phyloP scores from a whole-genome alignment of 176 grass and related monocot genomes.

The Areca catechu region DNA sequence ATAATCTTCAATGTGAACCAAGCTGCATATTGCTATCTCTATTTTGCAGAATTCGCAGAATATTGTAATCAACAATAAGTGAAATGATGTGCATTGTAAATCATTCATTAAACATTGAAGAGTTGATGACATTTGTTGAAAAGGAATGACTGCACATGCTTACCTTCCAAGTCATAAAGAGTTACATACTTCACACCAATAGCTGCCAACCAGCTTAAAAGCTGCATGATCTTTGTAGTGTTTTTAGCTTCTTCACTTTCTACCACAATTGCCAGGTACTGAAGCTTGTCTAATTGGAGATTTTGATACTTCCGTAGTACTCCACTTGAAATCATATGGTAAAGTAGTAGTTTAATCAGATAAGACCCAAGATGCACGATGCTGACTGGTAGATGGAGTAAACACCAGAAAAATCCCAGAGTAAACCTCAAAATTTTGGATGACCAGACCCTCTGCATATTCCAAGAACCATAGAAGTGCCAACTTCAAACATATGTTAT shows the following conservation, averaged over 20 bases:
- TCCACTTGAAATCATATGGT: slow-evolving; percentile 55
- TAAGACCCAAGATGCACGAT: slow-evolving; percentile 37
- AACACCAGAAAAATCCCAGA: slow-evolving; percentile 55
- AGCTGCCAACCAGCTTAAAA: slow-evolving; percentile 56
- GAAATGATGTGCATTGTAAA: no score
- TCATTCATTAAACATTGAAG: no score
- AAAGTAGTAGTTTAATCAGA: slow-evolving; percentile 48
- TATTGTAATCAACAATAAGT: no score
- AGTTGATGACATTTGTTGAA: no score
- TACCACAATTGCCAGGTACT: slow-evolving; percentile 61
- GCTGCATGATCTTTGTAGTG: slow-evolving; percentile 42
- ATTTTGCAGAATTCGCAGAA: no score
- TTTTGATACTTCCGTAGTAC: slow-evolving; percentile 49
- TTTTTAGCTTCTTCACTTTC: slow-evolving; percentile 87
- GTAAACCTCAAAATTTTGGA: slow-evolving; percentile 39
- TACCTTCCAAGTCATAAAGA: slow-evolving; percentile 83
- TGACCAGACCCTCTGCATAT: slow-evolving; percentile 41
- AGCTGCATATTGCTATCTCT: no score
- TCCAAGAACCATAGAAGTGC: slow-evolving; percentile 9
- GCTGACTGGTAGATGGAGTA: slow-evolving; percentile 43
- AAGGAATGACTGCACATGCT: neutral
- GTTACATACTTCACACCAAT: slow-evolving; percentile 57
- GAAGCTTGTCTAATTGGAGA: slow-evolving; percentile 42
- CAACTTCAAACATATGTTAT: no score
- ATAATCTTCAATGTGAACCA: no score